Conservation (phyloP, 2,329 filamentous ascomycete genomes). For the Xylaria multiplex region DNA sequence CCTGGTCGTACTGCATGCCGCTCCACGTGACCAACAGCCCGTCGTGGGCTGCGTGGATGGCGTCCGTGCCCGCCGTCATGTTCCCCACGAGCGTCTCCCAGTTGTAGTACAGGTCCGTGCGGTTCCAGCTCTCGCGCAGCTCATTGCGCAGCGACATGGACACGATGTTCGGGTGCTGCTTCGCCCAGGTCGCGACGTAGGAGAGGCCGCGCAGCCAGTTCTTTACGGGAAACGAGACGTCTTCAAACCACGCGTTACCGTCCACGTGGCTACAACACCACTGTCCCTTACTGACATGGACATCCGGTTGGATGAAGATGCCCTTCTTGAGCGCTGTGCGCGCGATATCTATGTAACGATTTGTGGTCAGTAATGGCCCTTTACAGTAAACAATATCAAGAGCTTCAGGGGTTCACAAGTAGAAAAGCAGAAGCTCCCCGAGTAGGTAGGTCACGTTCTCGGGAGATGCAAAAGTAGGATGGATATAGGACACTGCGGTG, state of each 20-base stretch:
- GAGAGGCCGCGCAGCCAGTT: conserved; percentile 66
- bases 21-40: conserved; percentile 60
- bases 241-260: conserved; percentile 65
- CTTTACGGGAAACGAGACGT: conserved; percentile 61
- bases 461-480: not conserved
- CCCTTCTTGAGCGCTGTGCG: conserved; percentile 46
- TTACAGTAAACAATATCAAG: not conserved
- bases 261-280: conserved; percentile 61
- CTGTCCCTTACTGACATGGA: conserved; percentile 54
- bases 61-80: conserved; percentile 54
- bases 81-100: conserved; percentile 59
- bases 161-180: conserved; percentile 53
- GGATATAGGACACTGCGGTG: not conserved
- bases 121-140: conserved; percentile 52
- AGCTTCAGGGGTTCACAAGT: not conserved
- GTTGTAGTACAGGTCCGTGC: conserved; percentile 54
- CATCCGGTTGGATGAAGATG: conserved; percentile 55
- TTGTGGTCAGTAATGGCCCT: not conserved
- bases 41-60: conserved; percentile 57
- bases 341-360: conserved; percentile 48
- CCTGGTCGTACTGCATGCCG: conserved; percentile 60
- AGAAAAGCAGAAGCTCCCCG: too few relatives aligned
- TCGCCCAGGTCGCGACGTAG: conserved; percentile 60
- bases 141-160: conserved; percentile 56
- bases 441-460: not conserved